phyloP scores from a whole-genome alignment of 2,329 filamentous ascomycete genomes.

The Paracoccidioides lutzii region DNA sequence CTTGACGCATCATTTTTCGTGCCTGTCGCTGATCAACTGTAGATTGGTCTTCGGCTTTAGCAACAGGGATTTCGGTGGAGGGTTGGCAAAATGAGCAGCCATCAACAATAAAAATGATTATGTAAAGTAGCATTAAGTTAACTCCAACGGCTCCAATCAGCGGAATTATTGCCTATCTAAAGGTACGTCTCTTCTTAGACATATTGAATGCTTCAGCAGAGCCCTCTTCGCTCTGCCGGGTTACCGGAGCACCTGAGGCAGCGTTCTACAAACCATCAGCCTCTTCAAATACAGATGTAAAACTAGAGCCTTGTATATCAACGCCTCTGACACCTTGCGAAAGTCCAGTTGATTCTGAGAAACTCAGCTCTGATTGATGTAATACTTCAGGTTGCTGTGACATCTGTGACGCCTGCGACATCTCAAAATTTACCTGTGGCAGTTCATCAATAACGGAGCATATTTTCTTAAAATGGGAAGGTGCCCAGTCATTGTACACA shows the following conservation, averaged over 20 bases:
- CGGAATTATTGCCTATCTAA: too few species aligned
- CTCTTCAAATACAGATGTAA: neutral
- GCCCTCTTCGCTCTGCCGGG: neutral
- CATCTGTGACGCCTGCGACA: neutral
- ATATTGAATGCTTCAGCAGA: neutral
- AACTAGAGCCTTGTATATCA: too few species aligned
- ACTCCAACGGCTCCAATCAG: too few species aligned
- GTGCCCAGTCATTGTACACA: neutral
- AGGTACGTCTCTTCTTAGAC: neutral
- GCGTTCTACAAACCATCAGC: neutral
- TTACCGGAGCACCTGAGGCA: neutral
- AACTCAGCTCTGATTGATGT: constrained; percentile 3
- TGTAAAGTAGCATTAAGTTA: too few species aligned
- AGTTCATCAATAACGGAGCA: neutral
- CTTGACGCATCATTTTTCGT: too few species aligned
- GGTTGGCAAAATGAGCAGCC: neutral
- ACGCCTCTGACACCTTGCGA: too few species aligned
- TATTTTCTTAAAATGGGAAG: neutral
- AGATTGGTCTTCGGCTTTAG: neutral
- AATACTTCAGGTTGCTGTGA: neutral
- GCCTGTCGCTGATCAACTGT: neutral
- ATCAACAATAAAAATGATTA: too few species aligned
- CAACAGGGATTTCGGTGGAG: neutral
- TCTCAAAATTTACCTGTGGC: neutral
- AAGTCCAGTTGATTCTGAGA: constrained; percentile 3